These are phyloP conservation scores for Sporothrix luriei DNA, from an alignment of 2,329 filamentous ascomycete genomes.

Conservation along the genomic window DNA sequence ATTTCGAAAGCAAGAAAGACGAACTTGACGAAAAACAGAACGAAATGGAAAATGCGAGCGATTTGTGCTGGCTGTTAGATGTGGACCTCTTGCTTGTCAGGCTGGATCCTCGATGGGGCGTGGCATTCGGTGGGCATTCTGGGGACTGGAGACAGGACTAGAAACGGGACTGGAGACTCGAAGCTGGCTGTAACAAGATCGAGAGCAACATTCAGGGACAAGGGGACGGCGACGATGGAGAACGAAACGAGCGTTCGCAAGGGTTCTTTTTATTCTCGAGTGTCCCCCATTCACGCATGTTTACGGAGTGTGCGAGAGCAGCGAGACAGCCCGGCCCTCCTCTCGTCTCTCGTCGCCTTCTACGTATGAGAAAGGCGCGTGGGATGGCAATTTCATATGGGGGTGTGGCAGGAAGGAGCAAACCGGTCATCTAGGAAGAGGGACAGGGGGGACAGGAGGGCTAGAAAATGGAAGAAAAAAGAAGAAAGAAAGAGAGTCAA, in stretches of 20 bases:
- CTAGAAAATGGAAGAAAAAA: background rate
- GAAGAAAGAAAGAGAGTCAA: no score
- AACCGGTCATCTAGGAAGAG: slow-evolving; percentile 11
- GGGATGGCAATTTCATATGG: slow-evolving; percentile 27
- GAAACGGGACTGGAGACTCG: background rate
- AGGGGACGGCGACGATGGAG: background rate
- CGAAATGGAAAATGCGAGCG: background rate
- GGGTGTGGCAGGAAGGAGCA: slow-evolving; percentile 18
- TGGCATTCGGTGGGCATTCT: slow-evolving; percentile 12
- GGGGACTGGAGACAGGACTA: background rate
- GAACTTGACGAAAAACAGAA: background rate
- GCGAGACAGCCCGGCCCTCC: slow-evolving; percentile 5
- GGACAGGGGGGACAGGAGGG: background rate
- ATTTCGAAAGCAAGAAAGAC: background rate
- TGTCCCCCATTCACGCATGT: slow-evolving; percentile 6
- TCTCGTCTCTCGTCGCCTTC: slow-evolving; percentile 11
- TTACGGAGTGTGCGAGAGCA: slow-evolving; percentile 17
- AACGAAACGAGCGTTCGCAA: slow-evolving; percentile 5
- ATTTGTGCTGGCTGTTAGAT: background rate
- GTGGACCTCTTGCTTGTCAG: slow-evolving; percentile 3
- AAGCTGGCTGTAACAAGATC: background rate
- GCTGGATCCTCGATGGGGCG: background rate
- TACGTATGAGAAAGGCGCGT: slow-evolving; percentile 25
- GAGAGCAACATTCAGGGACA: slow-evolving; percentile 12
- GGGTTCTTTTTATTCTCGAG: slow-evolving; percentile 28